Evolutionary conservation across 371 early-diverging fungal species (phyloP), one percentile per base, ranked within the genome.

Genomic region (Lichtheimia ornata): DNA sequence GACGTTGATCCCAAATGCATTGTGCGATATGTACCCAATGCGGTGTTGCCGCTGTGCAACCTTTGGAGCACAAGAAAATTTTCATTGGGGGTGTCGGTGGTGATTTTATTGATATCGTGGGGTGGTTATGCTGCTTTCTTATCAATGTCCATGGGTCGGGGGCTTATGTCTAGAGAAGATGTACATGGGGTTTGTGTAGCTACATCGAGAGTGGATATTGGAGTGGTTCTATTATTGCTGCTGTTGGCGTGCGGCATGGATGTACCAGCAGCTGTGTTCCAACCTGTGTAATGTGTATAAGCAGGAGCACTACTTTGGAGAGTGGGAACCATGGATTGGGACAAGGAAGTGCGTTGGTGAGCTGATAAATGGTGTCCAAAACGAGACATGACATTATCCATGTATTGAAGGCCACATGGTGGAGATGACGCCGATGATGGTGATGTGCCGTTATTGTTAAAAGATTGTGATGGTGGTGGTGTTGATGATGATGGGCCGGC

Each of bases 281-380:
- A n/a, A 15, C 43, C 7, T 25, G 25, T 6, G 6, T 56, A 7
- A 13, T n/a, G 45, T 22, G 28, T 11, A 27, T 42, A 27, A 9
- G 57, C 42, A 18, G 59, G 59, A 2, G 50, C 42, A 41, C 59
- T 51, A 27, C 59, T 59, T 27, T 59, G 59, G n/a, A 59, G 43
- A 24, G n/a, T 42, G 14, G 59, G 59, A 24, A 59, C 59, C 59
- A 59, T 59, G 40, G 51, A 50, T 59, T 59, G 59, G 24, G 59
- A 59, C 25, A 59, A 59, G 18, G 59, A 51, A 14, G 51, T 41
- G 22, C 59, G 51, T 52, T 59, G 51, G 22, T 59, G 17, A 5
- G 59, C 59, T 41, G 59, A 59, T 30, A 59, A 28, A 52, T 59
- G 59, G 50, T 59, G 59, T 18, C 59, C 59, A 27, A 59, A 59